Evolutionary conservation across 163 green algal genomes (phyloP).

Genomic region (Chlamydomonas reinhardtii): DNA sequence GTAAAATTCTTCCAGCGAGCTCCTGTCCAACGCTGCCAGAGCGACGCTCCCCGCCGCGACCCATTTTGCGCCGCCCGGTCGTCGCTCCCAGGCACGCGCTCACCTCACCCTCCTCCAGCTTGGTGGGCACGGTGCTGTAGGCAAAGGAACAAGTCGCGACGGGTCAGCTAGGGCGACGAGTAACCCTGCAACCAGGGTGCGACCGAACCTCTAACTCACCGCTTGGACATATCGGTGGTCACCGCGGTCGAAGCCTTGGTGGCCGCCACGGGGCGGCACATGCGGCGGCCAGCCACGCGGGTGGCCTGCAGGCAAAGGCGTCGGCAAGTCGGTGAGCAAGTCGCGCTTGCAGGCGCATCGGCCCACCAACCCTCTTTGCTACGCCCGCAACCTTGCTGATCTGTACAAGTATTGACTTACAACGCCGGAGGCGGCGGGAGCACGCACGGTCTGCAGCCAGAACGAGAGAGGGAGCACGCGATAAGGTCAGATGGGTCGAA

Average conservation of each 20-base stretch:
- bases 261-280: constrained; percentile 28
- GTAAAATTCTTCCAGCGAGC: no score
- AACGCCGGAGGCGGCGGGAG: constrained; percentile 42
- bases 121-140: constrained; percentile 71
- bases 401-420: constrained; percentile 26
- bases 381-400: background rate
- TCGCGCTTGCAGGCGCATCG: background rate
- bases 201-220: constrained; percentile 1
- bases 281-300: constrained; percentile 47
- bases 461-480: background rate
- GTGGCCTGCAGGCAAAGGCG: constrained; percentile 22
- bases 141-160: background rate
- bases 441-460: constrained; percentile 50
- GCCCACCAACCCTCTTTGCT: no score
- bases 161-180: background rate
- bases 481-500: background rate
- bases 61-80: no score
- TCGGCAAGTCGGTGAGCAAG: background rate
- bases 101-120: constrained; percentile 88
- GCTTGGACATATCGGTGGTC: constrained; percentile 39
- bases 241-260: background rate
- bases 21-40: no score
- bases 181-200: constrained; percentile 24
- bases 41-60: background rate
- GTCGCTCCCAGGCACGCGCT: background rate